A percentile compares a stretch with the other conserved stretches of the same genome.
Conservation (phyloP, 2,329 filamentous ascomycete species). For the Alternaria arbusti region DNA sequence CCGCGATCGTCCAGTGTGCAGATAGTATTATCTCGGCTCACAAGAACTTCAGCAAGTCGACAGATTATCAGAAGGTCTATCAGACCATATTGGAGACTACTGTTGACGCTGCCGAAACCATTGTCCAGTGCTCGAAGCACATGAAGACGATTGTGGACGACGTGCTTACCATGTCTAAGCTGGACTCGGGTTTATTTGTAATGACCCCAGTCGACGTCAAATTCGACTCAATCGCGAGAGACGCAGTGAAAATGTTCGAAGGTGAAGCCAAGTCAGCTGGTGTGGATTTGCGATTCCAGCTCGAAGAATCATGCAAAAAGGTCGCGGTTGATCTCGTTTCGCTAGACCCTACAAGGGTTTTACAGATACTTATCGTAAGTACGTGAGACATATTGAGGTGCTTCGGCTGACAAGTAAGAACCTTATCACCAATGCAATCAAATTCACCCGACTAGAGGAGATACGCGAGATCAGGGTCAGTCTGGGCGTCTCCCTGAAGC, state of each 20-base stretch:
- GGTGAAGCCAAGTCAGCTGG: conserved; percentile 42
- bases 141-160: conserved; percentile 56
- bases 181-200: conserved; percentile 51
- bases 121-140: conserved; percentile 53
- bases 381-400: background rate
- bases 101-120: conserved; percentile 50
- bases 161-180: conserved; percentile 42
- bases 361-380: conserved; percentile 45
- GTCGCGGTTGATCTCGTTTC: conserved; percentile 46
- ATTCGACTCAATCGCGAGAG: conserved; percentile 39
- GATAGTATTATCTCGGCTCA: conserved; percentile 39
- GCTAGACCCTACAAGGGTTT: conserved; percentile 51
- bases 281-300: conserved; percentile 32
- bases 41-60: conserved; percentile 5
- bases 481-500: conserved; percentile 38
- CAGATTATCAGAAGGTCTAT: conserved; percentile 15
- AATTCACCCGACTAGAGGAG: conserved; percentile 51
- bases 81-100: conserved; percentile 24
- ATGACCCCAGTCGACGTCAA: conserved; percentile 51
- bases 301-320: conserved; percentile 47
- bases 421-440: conserved; percentile 54
- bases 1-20: conserved; percentile 52
- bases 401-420: conserved; percentile 28
- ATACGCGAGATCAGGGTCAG: conserved; percentile 46
- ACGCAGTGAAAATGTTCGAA: conserved; percentile 49